Evolutionary conservation across 129 eudicot genomes (phyloP).

Genomic region (Flaveria trinervia): DNA sequence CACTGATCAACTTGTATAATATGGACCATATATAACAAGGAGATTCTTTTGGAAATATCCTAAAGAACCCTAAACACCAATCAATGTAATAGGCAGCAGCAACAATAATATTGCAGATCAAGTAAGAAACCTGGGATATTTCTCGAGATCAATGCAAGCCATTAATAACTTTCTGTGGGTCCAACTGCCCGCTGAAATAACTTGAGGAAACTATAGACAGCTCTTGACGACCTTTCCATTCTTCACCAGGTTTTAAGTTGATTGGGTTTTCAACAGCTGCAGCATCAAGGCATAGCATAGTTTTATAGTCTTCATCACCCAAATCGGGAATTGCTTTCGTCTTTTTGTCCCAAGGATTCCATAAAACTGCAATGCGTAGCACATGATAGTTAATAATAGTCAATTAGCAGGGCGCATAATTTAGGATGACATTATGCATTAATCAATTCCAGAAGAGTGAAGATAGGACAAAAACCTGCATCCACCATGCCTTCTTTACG

Average conservation of each 20-base stretch:
- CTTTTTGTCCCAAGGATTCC: constrained; percentile 99
- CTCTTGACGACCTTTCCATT: constrained; percentile 95
- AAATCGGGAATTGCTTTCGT: constrained; percentile 80
- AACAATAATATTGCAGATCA: constrained; percentile 38
- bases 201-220: constrained; percentile 84
- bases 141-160: constrained; percentile 47
- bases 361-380: constrained; percentile 54
- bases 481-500: constrained; percentile 94
- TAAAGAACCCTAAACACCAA: constrained; percentile 37
- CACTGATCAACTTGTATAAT: constrained; percentile 37
- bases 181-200: constrained; percentile 91
- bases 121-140: constrained; percentile 36
- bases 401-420: not conserved
- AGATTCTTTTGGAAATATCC: constrained; percentile 26
- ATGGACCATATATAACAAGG: constrained; percentile 28
- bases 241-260: constrained; percentile 73
- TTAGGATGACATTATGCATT: not conserved
- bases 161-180: constrained; percentile 70
- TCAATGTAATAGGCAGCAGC: constrained; percentile 39
- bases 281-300: constrained; percentile 85
- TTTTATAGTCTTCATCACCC: constrained; percentile 84
- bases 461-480: constrained; percentile 62
- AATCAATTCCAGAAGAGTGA: constrained; percentile 11
- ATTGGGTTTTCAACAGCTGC: constrained; percentile 86
- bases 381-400: not conserved